A percentile compares a stretch with the other conserved stretches of the same genome.
Conservation (phyloP, 2,329 filamentous ascomycete genomes). For the Exophiala viscosa region DNA sequence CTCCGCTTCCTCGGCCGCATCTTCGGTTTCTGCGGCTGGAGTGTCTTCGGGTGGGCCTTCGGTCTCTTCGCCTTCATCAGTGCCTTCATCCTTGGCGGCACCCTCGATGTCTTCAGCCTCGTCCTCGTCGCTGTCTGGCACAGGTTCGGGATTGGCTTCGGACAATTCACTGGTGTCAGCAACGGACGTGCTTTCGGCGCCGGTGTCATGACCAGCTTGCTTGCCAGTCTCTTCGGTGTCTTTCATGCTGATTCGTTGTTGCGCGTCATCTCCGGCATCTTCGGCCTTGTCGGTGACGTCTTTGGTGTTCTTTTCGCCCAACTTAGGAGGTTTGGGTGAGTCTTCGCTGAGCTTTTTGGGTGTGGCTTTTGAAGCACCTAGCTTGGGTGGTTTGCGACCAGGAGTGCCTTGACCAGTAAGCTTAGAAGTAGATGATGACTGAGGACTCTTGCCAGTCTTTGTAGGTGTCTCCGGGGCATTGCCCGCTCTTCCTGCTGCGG, state of each 20-base stretch:
- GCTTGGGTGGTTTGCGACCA: constrained; percentile 27
- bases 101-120: constrained; percentile 16
- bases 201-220: constrained; percentile 27
- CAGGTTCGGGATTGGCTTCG: constrained; percentile 26
- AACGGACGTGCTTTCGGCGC: constrained; percentile 22
- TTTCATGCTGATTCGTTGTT: constrained; percentile 24
- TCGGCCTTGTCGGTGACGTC: constrained; percentile 18
- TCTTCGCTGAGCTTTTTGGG: constrained; percentile 24
- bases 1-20: constrained; percentile 36
- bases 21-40: constrained; percentile 44
- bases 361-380: constrained; percentile 25
- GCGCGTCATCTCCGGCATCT: constrained; percentile 20
- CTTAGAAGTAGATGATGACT: constrained; percentile 29
- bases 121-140: constrained; percentile 25
- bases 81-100: constrained; percentile 23
- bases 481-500: constrained; percentile 24
- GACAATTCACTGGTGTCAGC: constrained; percentile 27
- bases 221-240: constrained; percentile 26
- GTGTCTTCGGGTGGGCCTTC: constrained; percentile 42
- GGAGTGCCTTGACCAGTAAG: constrained; percentile 23
- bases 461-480: constrained; percentile 30
- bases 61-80: constrained; percentile 30
- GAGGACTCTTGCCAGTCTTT: constrained; percentile 29
- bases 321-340: constrained; percentile 16
- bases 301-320: constrained; percentile 15